phyloP scores from a whole-genome alignment of 1,139 yeast genomes.

The Hemisphaericaspora xylofermentans region DNA sequence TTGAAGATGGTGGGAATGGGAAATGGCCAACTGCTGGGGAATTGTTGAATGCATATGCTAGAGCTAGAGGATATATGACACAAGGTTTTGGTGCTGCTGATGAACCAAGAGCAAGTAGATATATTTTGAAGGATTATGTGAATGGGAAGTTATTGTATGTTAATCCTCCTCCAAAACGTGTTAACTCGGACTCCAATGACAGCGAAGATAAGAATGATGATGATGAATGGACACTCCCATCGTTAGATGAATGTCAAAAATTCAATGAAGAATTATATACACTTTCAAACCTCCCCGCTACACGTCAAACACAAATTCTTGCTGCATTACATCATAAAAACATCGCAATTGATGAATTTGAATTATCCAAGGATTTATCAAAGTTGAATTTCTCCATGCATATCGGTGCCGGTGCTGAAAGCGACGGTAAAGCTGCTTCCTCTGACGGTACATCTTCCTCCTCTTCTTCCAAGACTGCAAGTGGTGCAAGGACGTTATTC shows the following conservation, averaged over 20 bases:
- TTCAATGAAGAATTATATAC: slow-evolving; percentile 77
- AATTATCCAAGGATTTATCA: slow-evolving; percentile 67
- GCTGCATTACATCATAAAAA: slow-evolving; percentile 59
- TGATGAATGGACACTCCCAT: slow-evolving; percentile 36
- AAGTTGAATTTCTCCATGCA: slow-evolving; percentile 80
- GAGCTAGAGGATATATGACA: slow-evolving; percentile 96
- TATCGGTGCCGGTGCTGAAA: slow-evolving; percentile 34
- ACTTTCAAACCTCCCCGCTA: slow-evolving; percentile 62
- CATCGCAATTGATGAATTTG: slow-evolving; percentile 51
- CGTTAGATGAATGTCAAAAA: slow-evolving; percentile 48
- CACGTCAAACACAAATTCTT: slow-evolving; percentile 69
- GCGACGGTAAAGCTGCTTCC: too few relatives aligned
- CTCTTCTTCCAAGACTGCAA: too few relatives aligned
- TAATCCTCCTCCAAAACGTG: slow-evolving; percentile 78
- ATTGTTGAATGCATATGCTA: slow-evolving; percentile 85
- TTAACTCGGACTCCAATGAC: too few relatives aligned
- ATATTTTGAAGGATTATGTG: slow-evolving; percentile 90
- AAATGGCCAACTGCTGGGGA: slow-evolving; percentile 83
- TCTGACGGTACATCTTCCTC: too few relatives aligned
- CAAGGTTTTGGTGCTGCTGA: slow-evolving; percentile 98
- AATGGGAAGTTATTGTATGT: slow-evolving; percentile 84
- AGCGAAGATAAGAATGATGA: too few relatives aligned
- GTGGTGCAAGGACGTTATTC: slow-evolving; percentile 45
- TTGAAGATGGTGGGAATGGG: slow-evolving; percentile 88
- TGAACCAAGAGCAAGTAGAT: slow-evolving; percentile 92